Evolutionary conservation across 306 rosid genomes (phyloP).

Genomic region (Prinsepia uniflora): DNA sequence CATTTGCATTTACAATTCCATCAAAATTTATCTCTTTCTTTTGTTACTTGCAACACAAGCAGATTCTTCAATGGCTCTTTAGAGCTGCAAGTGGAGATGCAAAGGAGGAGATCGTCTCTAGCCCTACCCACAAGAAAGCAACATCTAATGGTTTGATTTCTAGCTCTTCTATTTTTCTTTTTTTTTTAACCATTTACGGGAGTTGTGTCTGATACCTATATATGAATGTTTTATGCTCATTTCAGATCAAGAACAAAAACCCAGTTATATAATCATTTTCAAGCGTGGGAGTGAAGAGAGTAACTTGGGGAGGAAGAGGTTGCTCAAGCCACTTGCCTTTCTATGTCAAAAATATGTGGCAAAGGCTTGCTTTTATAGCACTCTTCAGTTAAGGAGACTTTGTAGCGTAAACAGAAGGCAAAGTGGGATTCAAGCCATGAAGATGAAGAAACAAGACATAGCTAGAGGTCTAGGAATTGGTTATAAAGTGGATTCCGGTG

Average conservation of each 20-base stretch:
- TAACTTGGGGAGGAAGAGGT: constrained; percentile 38
- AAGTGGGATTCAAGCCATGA: constrained; percentile 32
- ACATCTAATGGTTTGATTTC: constrained; percentile 41
- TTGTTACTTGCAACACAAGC: constrained; percentile 21
- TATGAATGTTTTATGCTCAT: constrained; percentile 4
- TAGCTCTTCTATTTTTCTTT: neutral
- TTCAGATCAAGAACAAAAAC: constrained; percentile 42
- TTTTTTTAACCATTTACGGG: neutral
- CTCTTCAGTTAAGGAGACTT: constrained; percentile 39
- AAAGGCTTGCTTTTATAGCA: constrained; percentile 49
- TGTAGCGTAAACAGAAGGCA: constrained; percentile 27
- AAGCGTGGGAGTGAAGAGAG: constrained; percentile 28
- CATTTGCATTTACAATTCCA: neutral
- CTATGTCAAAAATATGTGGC: constrained; percentile 48
- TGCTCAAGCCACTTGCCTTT: constrained; percentile 37
- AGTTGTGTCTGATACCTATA: neutral
- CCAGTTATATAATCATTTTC: constrained; percentile 31
- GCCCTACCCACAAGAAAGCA: constrained; percentile 35
- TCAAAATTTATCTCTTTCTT: constrained; percentile 17
- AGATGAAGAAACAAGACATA: constrained; percentile 64
- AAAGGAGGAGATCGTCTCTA: constrained; percentile 25
- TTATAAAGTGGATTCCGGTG: constrained; percentile 42
- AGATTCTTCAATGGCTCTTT: constrained; percentile 62
- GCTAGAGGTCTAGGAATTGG: constrained; percentile 33
- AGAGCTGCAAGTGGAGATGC: constrained; percentile 38